Percentiles rank a stretch among this genome's conserved stretches.
phyloP scores from a whole-genome alignment of 768 basidiomycete genomes.

The Pleurotus ostreatus region DNA sequence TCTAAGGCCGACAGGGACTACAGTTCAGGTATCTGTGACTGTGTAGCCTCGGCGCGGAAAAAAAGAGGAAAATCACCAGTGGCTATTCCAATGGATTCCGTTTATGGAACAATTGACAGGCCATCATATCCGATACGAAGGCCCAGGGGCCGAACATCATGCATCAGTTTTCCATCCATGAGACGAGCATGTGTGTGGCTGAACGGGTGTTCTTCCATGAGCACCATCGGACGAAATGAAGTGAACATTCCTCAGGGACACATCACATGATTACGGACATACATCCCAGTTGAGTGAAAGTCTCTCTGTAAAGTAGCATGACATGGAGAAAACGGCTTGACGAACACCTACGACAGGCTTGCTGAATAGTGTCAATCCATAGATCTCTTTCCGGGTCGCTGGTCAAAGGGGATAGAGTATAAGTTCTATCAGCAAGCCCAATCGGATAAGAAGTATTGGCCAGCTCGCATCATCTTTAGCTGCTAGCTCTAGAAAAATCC shows the following conservation, averaged over 20 bases:
- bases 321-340: too few relatives aligned
- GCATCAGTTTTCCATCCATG: neutral
- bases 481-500: neutral
- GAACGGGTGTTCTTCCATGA: neutral
- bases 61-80: too few relatives aligned
- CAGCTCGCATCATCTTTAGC: neutral
- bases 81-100: neutral
- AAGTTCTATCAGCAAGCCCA: neutral
- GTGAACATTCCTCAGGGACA: neutral
- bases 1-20: slow-evolving; percentile 7
- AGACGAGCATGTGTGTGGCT: neutral
- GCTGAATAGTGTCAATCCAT: neutral
- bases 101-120: neutral
- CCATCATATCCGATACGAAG: neutral
- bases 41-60: neutral
- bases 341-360: too few relatives aligned
- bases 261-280: neutral
- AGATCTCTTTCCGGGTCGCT: neutral
- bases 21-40: neutral
- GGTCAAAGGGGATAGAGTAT: neutral
- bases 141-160: slow-evolving; percentile 1
- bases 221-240: neutral
- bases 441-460: neutral
- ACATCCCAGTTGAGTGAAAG: slow-evolving; percentile 1
- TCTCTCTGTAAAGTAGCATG: too few relatives aligned